These are phyloP conservation scores for Pichia deserticola DNA, from an alignment of 805 yeast genomes.

Conservation along the genomic window DNA sequence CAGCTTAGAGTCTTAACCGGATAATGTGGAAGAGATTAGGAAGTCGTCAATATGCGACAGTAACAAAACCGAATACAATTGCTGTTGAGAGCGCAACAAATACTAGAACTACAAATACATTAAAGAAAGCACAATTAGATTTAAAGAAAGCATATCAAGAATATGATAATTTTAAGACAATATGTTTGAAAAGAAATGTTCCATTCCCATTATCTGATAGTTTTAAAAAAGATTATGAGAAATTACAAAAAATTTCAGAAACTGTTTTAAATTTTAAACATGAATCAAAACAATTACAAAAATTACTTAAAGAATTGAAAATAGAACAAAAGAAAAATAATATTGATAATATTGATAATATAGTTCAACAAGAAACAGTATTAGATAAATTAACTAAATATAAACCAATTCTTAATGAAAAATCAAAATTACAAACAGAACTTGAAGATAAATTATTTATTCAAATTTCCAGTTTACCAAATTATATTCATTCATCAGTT, in stretches of 20 bases:
- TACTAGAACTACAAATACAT: slow-evolving; percentile 21
- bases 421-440: slow-evolving; percentile 18
- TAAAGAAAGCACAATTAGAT: slow-evolving; percentile 31
- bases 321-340: slow-evolving; percentile 12
- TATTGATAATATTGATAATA: slow-evolving; percentile 4
- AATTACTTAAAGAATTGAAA: slow-evolving; percentile 14
- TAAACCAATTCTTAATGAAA: slow-evolving; percentile 23
- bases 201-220: slow-evolving; percentile 17
- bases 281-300: slow-evolving; percentile 17
- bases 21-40: background rate
- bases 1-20: too few species aligned
- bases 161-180: slow-evolving; percentile 20
- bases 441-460: slow-evolving; percentile 32
- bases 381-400: slow-evolving; percentile 19
- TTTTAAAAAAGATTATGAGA: slow-evolving; percentile 17
- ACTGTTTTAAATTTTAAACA: slow-evolving; percentile 17
- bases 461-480: slow-evolving; percentile 53
- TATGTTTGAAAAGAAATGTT: slow-evolving; percentile 30
- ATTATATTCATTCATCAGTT: slow-evolving; percentile 45
- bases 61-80: background rate
- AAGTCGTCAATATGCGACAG: background rate
- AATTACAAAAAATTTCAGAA: slow-evolving; percentile 8
- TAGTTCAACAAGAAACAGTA: slow-evolving; percentile 7
- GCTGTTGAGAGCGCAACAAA: background rate
- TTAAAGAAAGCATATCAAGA: slow-evolving; percentile 26